Evolutionary conservation across 345 rosid species (phyloP), one percentile per base, ranked within the genome.

Genomic region (Citrus inodora): DNA sequence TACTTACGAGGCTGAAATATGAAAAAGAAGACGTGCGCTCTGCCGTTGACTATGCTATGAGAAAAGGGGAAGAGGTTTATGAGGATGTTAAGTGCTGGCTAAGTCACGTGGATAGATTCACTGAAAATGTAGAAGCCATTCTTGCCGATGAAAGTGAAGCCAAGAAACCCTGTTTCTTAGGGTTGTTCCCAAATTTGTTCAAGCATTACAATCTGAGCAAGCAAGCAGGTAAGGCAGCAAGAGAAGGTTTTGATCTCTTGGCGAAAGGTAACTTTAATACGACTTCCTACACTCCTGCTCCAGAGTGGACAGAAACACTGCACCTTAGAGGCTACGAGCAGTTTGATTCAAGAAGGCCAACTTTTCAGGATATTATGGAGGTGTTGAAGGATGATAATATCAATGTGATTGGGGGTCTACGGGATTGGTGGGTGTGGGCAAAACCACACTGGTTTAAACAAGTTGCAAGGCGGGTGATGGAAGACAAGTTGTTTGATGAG

Each of bases 371-470:
- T 40, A 10, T 68, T 24, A 71, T 70, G 37, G 69, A 70, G 27
- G 17, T 32, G 19, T 21, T 79, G 59, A 55, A 55, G 19, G 65
- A 79, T 28, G 32, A 24, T 9, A 28, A 10, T 11, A 19, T 69
- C 40, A 30, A 59, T 27, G 27, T 48, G 16, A 61, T 82, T 69
- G n/a, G 84, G 84, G 24, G 22, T 82, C 4, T 40, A 68, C 16
- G 81, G 84, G 14, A 21, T n/a, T 16, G 25, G 65, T 3, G n/a
- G 81, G 84, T 6, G 62, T 81, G 19, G 84, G 81, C 35, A 82
- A 78, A 61, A 79, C 70, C 13, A 83, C 75, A 2, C 40, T 71
- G 27, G 73, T n/a, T 42, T 13, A 79, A 67, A 35, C 7, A 76
- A 67, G 79, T 83, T 25, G 28, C 61, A 35, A 9, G 75, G 58